These are phyloP conservation scores for Nitzschia sp. DNA, from an alignment of 108 stramenopile genomes.

Conservation along the genomic window DNA sequence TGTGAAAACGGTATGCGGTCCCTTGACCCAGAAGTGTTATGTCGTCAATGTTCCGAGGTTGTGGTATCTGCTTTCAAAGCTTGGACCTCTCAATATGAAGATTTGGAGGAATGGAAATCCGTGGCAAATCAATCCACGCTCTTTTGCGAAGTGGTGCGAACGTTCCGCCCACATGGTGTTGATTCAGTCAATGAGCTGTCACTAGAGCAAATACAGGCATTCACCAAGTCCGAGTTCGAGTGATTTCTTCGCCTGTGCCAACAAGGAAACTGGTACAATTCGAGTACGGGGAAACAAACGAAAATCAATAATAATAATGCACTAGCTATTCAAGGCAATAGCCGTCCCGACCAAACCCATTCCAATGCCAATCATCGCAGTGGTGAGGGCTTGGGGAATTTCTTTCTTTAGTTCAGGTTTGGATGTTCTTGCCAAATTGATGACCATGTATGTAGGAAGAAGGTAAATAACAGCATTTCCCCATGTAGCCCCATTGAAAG, in stretches of 20 bases:
- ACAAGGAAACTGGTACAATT: too few relatives aligned
- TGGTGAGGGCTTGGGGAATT: slow-evolving; percentile 6
- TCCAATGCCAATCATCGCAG: slow-evolving; percentile 6
- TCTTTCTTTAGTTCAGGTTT: slow-evolving; percentile 3
- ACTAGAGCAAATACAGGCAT: too few relatives aligned
- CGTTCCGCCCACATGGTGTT: too few relatives aligned
- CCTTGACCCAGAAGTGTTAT: background rate
- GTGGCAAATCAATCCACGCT: too few relatives aligned
- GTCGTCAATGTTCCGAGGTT: background rate
- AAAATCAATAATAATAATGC: too few relatives aligned
- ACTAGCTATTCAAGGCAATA: slow-evolving; percentile 4
- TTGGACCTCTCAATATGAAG: background rate
- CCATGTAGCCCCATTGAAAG: slow-evolving; percentile 85
- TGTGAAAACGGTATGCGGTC: slow-evolving; percentile 7
- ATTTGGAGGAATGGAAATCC: background rate
- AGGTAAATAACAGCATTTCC: slow-evolving; percentile 82
- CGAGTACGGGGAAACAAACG: too few relatives aligned
- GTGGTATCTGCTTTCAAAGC: background rate
- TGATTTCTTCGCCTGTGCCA: too few relatives aligned
- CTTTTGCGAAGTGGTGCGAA: too few relatives aligned
- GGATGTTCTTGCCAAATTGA: background rate
- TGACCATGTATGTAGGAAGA: slow-evolving; percentile 75
- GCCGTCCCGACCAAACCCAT: slow-evolving; percentile 22
- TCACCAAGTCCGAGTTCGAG: too few relatives aligned
- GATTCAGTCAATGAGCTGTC: too few relatives aligned